Evolutionary conservation across 441 rosid genomes (phyloP), one percentile per base, ranked within the genome.

Genomic region (Arabidopsis lyrata): DNA sequence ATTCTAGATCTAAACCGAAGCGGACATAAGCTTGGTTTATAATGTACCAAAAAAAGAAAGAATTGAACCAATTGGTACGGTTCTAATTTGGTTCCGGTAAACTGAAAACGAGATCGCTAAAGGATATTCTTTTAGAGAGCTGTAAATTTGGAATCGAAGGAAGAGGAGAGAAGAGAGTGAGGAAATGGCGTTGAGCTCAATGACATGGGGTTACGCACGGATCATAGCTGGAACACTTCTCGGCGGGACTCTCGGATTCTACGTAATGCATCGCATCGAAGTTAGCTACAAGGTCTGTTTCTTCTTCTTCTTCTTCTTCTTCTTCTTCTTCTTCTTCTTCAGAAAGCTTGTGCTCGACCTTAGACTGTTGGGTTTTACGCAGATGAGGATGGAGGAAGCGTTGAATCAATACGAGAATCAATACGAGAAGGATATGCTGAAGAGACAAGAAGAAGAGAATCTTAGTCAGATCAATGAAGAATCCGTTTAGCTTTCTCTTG

Each of bases 381-480:
- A 95, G 97, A 91, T 84, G 85, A 92, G 77, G 83, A 86, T 89
- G 98, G 88, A 92, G 50, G 91, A 95, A 83, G 82, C 90, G 61
- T 80, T 95, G 87, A 87, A 73, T 77, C 68, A 78, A 65, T 91
- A 92, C 72, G 93, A 92, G 87, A 87, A 73, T 77, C 68, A 78
- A 65, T 91, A 92, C 72, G 93, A 92, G 78, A 79, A 18, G 64
- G 97, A 91, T 59, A 56, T 81, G 87, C 85, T 84, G 79, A 75
- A 80, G 71, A 73, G 65, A 47, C 18, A 78, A 62, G 77, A 78
- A 38, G 74, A 45, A 54, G 77, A 78, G 32, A 78, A 62, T 62
- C 72, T 86, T 69, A 76, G 72, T 45, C 87, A 84, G 66, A 74
- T 90, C 49, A n/a, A 10, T 47, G 88, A 90, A 61, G 92, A 88